Conservation (phyloP, 1,284 basidiomycete genomes). For the Microstroma glucosiphilum region DNA sequence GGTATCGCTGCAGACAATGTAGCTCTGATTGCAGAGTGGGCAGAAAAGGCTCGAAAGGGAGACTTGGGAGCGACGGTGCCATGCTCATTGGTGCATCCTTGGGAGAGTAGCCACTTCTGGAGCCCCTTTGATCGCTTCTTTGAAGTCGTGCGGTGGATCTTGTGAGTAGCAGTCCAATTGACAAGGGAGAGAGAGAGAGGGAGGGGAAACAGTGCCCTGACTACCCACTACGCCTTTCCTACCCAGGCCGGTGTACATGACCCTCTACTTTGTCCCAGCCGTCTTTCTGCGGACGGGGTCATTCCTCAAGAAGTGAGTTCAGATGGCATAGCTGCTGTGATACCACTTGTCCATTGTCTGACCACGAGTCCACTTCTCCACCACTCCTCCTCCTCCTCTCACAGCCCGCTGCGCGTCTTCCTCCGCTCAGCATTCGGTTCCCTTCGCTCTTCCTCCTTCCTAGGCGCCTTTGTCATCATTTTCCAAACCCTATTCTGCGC, state of each 20-base stretch:
- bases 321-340: too few relatives aligned
- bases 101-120: slow-evolving; percentile 63
- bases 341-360: too few relatives aligned
- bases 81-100: slow-evolving; percentile 65
- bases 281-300: slow-evolving; percentile 44
- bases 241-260: slow-evolving; percentile 63
- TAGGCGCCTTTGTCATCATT: slow-evolving; percentile 75
- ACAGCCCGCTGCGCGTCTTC: slow-evolving; percentile 22
- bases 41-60: slow-evolving; percentile 21
- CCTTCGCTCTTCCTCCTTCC: slow-evolving; percentile 76
- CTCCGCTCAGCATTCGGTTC: slow-evolving; percentile 65
- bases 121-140: slow-evolving; percentile 71
- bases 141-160: slow-evolving; percentile 74
- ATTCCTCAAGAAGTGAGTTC: slow-evolving; percentile 28
- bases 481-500: slow-evolving; percentile 81
- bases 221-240: too few relatives aligned
- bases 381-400: too few relatives aligned
- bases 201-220: too few relatives aligned
- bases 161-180: slow-evolving; percentile 13
- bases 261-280: slow-evolving; percentile 77
- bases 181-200: too few relatives aligned
- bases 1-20: slow-evolving; percentile 42
- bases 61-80: slow-evolving; percentile 25
- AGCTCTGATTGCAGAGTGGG: slow-evolving; percentile 32
- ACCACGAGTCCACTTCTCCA: too few relatives aligned